Conservation (phyloP, 768 basidiomycete genomes). For the Collybia sordida region DNA sequence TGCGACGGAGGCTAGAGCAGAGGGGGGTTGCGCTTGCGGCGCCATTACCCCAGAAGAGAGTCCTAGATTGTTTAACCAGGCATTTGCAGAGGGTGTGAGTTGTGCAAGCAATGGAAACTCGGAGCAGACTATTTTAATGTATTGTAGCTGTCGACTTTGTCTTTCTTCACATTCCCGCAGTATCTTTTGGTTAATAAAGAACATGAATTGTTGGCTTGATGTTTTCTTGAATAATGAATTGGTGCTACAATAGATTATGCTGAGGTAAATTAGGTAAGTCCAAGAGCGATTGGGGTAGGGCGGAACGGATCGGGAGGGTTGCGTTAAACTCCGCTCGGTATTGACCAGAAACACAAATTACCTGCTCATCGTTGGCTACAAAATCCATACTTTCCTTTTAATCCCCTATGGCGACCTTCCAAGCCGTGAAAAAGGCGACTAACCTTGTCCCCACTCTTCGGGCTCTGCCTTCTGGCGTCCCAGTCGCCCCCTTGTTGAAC, state of each 20-base stretch:
- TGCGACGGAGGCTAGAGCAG: conserved; percentile 58
- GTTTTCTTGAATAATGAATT: too few species aligned
- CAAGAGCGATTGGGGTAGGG: background rate
- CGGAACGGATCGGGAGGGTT: conserved; percentile 3
- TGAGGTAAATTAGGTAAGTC: background rate
- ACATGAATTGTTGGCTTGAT: too few species aligned
- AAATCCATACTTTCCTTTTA: conserved; percentile 21
- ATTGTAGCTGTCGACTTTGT: too few species aligned
- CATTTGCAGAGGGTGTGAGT: conserved; percentile 5
- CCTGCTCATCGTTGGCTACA: conserved; percentile 28
- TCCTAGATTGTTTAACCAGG: conserved; percentile 55
- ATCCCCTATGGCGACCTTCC: conserved; percentile 64
- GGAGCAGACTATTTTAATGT: background rate
- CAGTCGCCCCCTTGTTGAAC: conserved; percentile 73
- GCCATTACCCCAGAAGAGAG: conserved; percentile 54
- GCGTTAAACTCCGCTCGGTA: background rate
- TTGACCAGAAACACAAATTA: conserved; percentile 22
- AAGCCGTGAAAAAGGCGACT: conserved; percentile 79
- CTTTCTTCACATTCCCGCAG: too few species aligned
- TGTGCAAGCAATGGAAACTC: too few species aligned
- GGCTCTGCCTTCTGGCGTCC: conserved; percentile 77
- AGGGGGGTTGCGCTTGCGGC: conserved; percentile 54
- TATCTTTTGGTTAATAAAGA: too few species aligned
- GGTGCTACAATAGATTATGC: too few species aligned
- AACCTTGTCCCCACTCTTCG: conserved; percentile 82